Percentiles rank a stretch among this genome's conserved stretches.
Evolutionary conservation across 768 basidiomycete genomes (phyloP).

Genomic region (Leucocoprinus birnbaumii): DNA sequence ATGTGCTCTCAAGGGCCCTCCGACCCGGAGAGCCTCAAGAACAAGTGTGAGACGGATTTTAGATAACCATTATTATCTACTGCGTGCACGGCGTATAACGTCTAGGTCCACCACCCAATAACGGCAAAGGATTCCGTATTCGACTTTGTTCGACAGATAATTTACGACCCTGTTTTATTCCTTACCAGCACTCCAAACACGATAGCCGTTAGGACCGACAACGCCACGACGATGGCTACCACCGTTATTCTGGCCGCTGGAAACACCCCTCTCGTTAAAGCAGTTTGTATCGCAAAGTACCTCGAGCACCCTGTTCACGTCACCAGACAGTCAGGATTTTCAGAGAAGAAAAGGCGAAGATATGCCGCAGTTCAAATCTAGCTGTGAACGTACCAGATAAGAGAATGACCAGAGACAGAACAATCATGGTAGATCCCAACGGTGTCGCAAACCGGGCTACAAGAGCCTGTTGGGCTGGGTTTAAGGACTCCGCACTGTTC

Average conservation of each 20-base stretch:
- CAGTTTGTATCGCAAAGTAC: conserved; percentile 15
- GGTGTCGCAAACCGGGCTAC: conserved; percentile 13
- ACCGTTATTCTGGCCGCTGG: conserved; percentile 11
- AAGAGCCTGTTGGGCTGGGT: background rate
- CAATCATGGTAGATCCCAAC: conserved; percentile 12
- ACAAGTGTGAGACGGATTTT: too few relatives aligned
- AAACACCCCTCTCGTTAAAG: conserved; percentile 8
- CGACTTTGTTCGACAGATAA: too few relatives aligned
- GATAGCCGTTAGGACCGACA: background rate
- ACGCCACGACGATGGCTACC: background rate
- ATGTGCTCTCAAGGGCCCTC: too few relatives aligned
- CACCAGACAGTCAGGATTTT: background rate
- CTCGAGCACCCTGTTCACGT: conserved; percentile 13
- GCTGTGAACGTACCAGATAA: conserved; percentile 12
- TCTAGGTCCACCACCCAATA: too few relatives aligned
- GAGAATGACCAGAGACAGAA: conserved; percentile 6
- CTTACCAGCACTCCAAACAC: background rate
- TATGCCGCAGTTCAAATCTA: too few relatives aligned
- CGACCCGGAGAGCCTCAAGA: too few relatives aligned
- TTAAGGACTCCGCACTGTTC: conserved; percentile 5
- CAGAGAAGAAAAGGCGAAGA: background rate
- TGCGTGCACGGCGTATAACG: too few relatives aligned
- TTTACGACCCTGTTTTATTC: too few relatives aligned
- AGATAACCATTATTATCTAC: too few relatives aligned
- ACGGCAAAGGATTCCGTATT: too few relatives aligned